Conservation (phyloP, 805 yeast genomes). For the Saccharomycopsis synnaedendra region DNA sequence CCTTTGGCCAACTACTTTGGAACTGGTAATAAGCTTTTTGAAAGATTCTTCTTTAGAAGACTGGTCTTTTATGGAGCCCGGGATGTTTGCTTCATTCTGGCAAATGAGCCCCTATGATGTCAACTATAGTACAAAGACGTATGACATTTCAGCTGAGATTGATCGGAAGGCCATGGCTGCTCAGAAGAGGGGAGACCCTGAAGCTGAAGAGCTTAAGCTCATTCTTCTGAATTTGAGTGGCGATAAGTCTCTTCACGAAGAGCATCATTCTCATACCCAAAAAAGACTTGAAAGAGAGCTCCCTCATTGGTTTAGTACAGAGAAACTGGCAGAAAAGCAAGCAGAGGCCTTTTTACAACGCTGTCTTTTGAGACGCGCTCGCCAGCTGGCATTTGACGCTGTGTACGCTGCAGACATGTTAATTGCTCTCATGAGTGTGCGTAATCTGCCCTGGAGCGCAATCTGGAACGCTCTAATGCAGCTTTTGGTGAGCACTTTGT, state of each 20-base stretch:
- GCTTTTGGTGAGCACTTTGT: slow-evolving; percentile 34
- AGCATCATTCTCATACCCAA: slow-evolving; percentile 25
- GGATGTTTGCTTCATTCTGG: slow-evolving; percentile 62
- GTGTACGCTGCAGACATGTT: slow-evolving; percentile 54
- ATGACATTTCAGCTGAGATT: slow-evolving; percentile 29
- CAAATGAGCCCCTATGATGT: slow-evolving; percentile 61
- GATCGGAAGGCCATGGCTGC: slow-evolving; percentile 27
- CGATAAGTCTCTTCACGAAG: background rate
- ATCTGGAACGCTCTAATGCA: slow-evolving; percentile 25
- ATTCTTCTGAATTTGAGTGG: slow-evolving; percentile 1
- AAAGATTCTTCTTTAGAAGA: slow-evolving; percentile 17
- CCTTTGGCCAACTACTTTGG: slow-evolving; percentile 9
- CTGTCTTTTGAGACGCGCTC: slow-evolving; percentile 66
- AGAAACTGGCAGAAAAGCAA: slow-evolving; percentile 17
- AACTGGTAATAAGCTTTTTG: slow-evolving; percentile 12
- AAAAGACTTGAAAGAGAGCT: slow-evolving; percentile 23
- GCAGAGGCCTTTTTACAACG: slow-evolving; percentile 36
- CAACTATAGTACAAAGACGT: slow-evolving; percentile 37
- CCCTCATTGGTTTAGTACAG: slow-evolving; percentile 29
- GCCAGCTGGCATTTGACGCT: slow-evolving; percentile 79
- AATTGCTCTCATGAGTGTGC: slow-evolving; percentile 33
- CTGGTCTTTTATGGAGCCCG: slow-evolving; percentile 25
- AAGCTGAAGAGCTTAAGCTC: slow-evolving; percentile 9
- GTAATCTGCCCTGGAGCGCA: slow-evolving; percentile 26
- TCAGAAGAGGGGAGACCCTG: slow-evolving; percentile 21